Evolutionary conservation across 2,329 filamentous ascomycete genomes (phyloP).

Genomic region (Penicillium sp.): DNA sequence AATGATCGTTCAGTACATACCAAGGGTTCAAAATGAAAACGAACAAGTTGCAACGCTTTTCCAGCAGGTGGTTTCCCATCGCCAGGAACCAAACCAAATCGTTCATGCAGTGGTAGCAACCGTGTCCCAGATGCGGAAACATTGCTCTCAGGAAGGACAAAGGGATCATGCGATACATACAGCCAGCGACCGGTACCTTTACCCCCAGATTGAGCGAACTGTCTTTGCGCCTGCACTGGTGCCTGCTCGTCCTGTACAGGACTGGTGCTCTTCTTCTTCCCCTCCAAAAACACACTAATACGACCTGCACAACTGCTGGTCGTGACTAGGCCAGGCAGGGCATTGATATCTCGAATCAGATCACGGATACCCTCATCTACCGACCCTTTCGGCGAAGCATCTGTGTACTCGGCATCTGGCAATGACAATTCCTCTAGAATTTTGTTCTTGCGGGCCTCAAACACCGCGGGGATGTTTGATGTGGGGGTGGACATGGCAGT

Average conservation of each 20-base stretch:
- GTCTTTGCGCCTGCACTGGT: conserved; percentile 13
- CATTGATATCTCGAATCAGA: conserved; percentile 78
- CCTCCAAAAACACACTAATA: conserved; percentile 85
- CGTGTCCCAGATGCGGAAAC: conserved; percentile 15
- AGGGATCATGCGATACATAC: conserved; percentile 80
- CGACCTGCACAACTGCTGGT: conserved; percentile 91
- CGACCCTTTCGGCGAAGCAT: conserved; percentile 84
- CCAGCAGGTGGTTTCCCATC: conserved; percentile 40
- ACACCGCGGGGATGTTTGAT: conserved; percentile 36
- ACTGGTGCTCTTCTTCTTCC: conserved; percentile 56
- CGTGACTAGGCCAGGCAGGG: conserved; percentile 72
- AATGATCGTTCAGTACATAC: conserved; percentile 54
- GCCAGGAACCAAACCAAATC: conserved; percentile 46
- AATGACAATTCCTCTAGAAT: conserved; percentile 71
- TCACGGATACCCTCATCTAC: conserved; percentile 76
- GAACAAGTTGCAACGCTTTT: conserved; percentile 57
- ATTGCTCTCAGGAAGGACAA: conserved; percentile 38
- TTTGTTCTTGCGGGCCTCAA: conserved; percentile 64
- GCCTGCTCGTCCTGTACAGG: conserved; percentile 16
- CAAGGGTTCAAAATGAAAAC: conserved; percentile 95
- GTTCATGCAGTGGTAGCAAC: conserved; percentile 34
- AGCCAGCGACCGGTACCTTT: conserved; percentile 87
- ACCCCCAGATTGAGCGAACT: conserved; percentile 67
- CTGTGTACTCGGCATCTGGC: conserved; percentile 71
- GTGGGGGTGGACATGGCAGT: no score